Evolutionary conservation across 768 basidiomycete genomes (phyloP).

Genomic region (Butyriboletus loyo): DNA sequence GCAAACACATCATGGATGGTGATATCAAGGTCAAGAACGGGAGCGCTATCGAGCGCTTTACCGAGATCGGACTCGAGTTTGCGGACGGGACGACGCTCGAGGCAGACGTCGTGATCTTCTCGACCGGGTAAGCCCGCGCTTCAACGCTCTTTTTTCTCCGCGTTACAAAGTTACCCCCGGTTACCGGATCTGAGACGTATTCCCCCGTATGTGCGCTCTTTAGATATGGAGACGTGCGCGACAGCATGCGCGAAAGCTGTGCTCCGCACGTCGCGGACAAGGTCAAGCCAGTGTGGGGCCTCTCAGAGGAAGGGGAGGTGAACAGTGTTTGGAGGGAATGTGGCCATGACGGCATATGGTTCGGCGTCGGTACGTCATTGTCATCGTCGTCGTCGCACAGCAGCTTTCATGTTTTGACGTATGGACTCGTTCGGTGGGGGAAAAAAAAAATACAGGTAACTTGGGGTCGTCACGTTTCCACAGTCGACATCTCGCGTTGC

Average conservation of each 20-base stretch:
- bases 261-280: slow-evolving; percentile 44
- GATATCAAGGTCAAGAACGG: slow-evolving; percentile 52
- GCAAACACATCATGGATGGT: slow-evolving; percentile 43
- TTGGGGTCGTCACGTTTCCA: slow-evolving; percentile 26
- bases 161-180: accelerated
- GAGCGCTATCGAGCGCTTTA: slow-evolving; percentile 30
- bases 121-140: slow-evolving; percentile 31
- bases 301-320: slow-evolving; percentile 62
- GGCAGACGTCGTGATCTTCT: slow-evolving; percentile 34
- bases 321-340: slow-evolving; percentile 35
- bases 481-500: slow-evolving; percentile 30
- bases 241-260: slow-evolving; percentile 41
- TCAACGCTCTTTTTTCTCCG: too few species aligned
- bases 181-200: background rate
- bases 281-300: slow-evolving; percentile 56
- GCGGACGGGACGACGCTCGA: slow-evolving; percentile 29
- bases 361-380: slow-evolving; percentile 27
- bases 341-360: slow-evolving; percentile 37
- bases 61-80: slow-evolving; percentile 29
- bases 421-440: too few species aligned
- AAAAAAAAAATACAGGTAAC: too few species aligned
- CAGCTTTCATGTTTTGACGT: background rate
- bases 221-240: slow-evolving; percentile 47
- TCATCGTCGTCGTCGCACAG: background rate
- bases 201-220: too few species aligned